Evolutionary conservation across 2,329 filamentous ascomycete species (phyloP).

Genomic region (Fusarium sp.): DNA sequence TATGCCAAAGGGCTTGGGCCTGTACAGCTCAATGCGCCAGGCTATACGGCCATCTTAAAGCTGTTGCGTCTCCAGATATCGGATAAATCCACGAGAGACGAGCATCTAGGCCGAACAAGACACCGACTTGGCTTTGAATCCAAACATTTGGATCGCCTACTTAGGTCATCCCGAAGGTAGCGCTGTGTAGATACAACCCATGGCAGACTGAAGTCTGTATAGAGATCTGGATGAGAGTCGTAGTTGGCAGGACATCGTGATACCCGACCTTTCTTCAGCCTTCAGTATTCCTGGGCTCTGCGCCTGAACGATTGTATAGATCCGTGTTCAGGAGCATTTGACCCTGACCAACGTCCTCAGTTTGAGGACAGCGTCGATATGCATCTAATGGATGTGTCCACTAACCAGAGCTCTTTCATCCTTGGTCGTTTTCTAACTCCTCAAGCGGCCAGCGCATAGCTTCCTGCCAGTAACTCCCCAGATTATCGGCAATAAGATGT

Average conservation of each 20-base stretch:
- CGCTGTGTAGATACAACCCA: no score
- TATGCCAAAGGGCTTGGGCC: not conserved
- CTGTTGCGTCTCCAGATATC: not conserved
- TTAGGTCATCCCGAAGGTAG: no score
- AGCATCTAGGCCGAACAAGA: no score
- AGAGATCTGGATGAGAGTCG: no score
- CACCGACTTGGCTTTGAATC: no score
- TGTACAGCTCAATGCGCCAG: not conserved
- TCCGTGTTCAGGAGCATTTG: not conserved
- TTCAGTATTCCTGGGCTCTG: no score
- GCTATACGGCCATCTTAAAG: not conserved
- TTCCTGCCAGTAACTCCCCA: conserved; percentile 55
- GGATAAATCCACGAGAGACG: not conserved
- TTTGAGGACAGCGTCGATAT: not conserved
- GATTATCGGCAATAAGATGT: conserved; percentile 51
- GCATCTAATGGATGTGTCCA: not conserved
- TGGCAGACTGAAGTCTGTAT: no score
- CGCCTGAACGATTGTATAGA: no score
- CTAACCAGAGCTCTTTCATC: conserved; percentile 24
- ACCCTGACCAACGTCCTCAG: not conserved
- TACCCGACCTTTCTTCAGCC: no score
- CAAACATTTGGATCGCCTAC: no score
- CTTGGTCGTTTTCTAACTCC: conserved; percentile 49
- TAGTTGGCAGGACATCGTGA: no score
- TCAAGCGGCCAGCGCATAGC: conserved; percentile 54